Conservation (phyloP, 2,329 filamentous ascomycete species). For the Ceratocystis eucalypticola region DNA sequence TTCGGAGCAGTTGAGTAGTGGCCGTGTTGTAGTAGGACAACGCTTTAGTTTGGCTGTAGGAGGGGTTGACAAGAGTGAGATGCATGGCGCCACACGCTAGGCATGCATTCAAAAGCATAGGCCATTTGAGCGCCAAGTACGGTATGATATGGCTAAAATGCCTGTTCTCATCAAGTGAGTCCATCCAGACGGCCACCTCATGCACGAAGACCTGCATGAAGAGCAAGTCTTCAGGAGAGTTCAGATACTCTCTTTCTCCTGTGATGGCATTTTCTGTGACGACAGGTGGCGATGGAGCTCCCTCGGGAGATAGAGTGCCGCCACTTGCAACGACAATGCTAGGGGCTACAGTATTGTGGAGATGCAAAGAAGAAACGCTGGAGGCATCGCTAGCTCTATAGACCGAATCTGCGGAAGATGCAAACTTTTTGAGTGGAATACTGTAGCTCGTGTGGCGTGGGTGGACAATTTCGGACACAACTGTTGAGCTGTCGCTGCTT, state of each 20-base stretch:
- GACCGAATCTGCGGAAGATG: background rate
- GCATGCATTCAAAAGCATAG: slow-evolving; percentile 80
- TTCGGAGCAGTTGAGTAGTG: slow-evolving; percentile 61
- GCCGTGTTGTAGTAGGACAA: slow-evolving; percentile 75
- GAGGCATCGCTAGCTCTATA: slow-evolving; percentile 29
- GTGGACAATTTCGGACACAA: background rate
- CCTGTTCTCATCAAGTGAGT: slow-evolving; percentile 71
- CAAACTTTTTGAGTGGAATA: slow-evolving; percentile 3
- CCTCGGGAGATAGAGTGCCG: slow-evolving; percentile 22
- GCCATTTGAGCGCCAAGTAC: slow-evolving; percentile 65
- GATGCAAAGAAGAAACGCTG: slow-evolving; percentile 29
- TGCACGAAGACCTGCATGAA: slow-evolving; percentile 89
- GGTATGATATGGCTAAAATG: slow-evolving; percentile 80
- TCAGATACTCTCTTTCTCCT: slow-evolving; percentile 48
- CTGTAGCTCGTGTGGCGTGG: slow-evolving; percentile 4
- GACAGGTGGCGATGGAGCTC: slow-evolving; percentile 31
- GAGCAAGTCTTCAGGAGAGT: slow-evolving; percentile 62
- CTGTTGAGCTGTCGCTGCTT: background rate
- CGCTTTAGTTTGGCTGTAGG: slow-evolving; percentile 45
- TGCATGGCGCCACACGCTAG: slow-evolving; percentile 80
- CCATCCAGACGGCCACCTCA: slow-evolving; percentile 88
- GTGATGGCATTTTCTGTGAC: slow-evolving; percentile 26
- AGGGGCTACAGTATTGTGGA: slow-evolving; percentile 24
- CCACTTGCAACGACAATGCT: slow-evolving; percentile 16
- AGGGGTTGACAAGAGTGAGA: slow-evolving; percentile 53